Evolutionary conservation across 139 green algal genomes (phyloP).

Genomic region (Deuterostichococcus epilithicus): DNA sequence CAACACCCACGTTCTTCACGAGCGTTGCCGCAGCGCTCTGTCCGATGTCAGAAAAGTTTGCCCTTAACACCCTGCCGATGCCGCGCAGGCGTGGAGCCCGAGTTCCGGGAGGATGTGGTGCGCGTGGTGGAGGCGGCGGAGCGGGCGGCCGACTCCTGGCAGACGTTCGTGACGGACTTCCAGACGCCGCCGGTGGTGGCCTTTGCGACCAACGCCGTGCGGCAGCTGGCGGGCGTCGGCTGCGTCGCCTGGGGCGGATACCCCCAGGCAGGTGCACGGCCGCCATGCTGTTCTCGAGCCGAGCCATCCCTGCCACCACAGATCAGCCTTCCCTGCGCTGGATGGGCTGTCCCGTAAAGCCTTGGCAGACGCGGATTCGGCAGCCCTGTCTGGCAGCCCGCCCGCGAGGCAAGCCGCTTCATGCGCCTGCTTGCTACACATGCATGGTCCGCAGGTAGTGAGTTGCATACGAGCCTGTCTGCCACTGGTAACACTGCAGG

Average conservation of each 20-base stretch:
- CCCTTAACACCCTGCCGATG: too few relatives aligned
- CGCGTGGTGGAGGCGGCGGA: constrained; percentile 55
- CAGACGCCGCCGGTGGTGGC: constrained; percentile 49
- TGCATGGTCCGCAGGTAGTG: not conserved
- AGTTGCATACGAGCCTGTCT: too few relatives aligned
- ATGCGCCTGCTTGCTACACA: not conserved
- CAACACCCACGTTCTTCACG: too few relatives aligned
- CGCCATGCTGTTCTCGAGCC: not conserved
- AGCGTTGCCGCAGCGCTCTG: too few relatives aligned
- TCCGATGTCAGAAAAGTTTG: too few relatives aligned
- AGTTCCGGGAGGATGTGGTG: constrained; percentile 47
- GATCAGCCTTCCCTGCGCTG: not conserved
- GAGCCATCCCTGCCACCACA: not conserved
- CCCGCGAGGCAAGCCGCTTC: not conserved
- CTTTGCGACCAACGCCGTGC: constrained; percentile 41
- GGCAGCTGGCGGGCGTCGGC: constrained; percentile 32
- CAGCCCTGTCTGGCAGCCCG: not conserved
- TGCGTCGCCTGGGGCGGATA: constrained; percentile 66
- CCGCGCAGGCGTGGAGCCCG: constrained; percentile 21
- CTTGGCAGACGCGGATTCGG: not conserved
- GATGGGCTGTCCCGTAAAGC: not conserved
- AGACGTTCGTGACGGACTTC: constrained; percentile 35
- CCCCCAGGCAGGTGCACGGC: constrained; percentile 37
- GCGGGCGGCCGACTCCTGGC: constrained; percentile 32
- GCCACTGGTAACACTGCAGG: too few relatives aligned